Evolutionary conservation across 2,329 filamentous ascomycete species (phyloP).

Genomic region (Aspergillus jensenii): DNA sequence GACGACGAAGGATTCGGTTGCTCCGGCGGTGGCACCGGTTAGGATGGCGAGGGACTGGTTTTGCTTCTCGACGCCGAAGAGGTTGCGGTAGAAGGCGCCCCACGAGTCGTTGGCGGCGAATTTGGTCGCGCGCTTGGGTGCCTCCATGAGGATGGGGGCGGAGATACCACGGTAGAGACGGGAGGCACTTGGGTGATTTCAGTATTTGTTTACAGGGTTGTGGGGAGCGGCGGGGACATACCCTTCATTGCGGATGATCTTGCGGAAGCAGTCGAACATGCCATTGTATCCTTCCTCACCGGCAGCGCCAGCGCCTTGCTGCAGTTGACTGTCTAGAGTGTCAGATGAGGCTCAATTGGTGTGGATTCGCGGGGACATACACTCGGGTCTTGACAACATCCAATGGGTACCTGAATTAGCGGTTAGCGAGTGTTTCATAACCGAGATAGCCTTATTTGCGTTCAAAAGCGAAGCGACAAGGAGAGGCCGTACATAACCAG

Average conservation of each 20-base stretch:
- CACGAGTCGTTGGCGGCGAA: slow-evolving; percentile 99
- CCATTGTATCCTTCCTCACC: slow-evolving; percentile 88
- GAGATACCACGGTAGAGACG: slow-evolving; percentile 93
- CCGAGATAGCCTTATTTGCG: background rate
- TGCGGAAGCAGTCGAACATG: slow-evolving; percentile 97
- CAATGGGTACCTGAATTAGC: slow-evolving; percentile 77
- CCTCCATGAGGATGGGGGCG: slow-evolving; percentile 97
- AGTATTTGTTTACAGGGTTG: background rate
- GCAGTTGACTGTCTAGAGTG: slow-evolving; percentile 67
- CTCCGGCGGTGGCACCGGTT: slow-evolving; percentile 90
- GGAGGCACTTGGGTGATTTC: slow-evolving; percentile 62
- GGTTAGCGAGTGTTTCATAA: background rate
- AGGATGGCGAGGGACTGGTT: slow-evolving; percentile 88
- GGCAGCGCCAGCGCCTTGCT: slow-evolving; percentile 65
- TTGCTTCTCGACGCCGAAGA: slow-evolving; percentile 83
- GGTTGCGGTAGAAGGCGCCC: slow-evolving; percentile 88
- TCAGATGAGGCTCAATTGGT: slow-evolving; percentile 5
- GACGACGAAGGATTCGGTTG: slow-evolving; percentile 93
- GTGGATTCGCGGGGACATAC: slow-evolving; percentile 53
- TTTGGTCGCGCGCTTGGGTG: slow-evolving; percentile 93
- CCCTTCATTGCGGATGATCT: slow-evolving; percentile 97
- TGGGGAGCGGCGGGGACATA: slow-evolving; percentile 40
- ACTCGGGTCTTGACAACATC: slow-evolving; percentile 98
- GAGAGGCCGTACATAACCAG: slow-evolving; percentile 69
- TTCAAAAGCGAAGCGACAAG: background rate